A percentile compares a stretch with the other conserved stretches of the same genome.
phyloP scores from a whole-genome alignment of 805 yeast genomes.

The Yamadazyma paraphyllophila region DNA sequence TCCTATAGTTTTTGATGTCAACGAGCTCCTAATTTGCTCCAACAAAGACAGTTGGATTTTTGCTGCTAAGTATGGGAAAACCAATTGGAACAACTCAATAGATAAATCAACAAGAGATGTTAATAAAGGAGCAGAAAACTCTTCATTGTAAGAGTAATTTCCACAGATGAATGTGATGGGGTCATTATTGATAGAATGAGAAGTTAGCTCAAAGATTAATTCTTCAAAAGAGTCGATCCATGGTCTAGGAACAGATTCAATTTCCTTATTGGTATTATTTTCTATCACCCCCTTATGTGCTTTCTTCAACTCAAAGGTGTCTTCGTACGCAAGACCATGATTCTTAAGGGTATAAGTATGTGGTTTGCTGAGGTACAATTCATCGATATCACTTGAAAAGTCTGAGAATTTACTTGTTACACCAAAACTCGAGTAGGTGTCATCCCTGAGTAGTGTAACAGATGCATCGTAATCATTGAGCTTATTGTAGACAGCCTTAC shows the following conservation, averaged over 20 bases:
- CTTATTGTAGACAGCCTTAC: constrained; percentile 16
- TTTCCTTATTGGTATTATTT: constrained; percentile 19
- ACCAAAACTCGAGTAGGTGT: constrained; percentile 51
- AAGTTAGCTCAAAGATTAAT: constrained; percentile 19
- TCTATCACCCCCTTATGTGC: constrained; percentile 8
- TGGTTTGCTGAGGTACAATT: constrained; percentile 2
- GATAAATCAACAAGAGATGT: constrained; percentile 67
- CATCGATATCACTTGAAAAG: constrained; percentile 26
- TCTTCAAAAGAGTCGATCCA: constrained; percentile 37
- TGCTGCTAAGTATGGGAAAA: constrained; percentile 68
- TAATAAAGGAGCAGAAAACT: constrained; percentile 24
- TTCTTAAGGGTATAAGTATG: not conserved
- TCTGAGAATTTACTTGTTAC: constrained; percentile 47
- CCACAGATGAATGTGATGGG: constrained; percentile 26
- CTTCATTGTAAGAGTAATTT: constrained; percentile 23
- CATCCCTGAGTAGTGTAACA: constrained; percentile 42
- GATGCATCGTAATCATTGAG: constrained; percentile 24
- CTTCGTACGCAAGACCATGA: constrained; percentile 13
- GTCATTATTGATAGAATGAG: constrained; percentile 32
- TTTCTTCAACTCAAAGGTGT: constrained; percentile 13
- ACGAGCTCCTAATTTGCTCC: constrained; percentile 64
- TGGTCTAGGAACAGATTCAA: constrained; percentile 7
- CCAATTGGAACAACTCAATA: constrained; percentile 67
- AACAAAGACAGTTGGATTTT: constrained; percentile 86
- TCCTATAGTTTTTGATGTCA: constrained; percentile 37